These are phyloP conservation scores for Hyaloscypha variabilis DNA, from an alignment of 495 filamentous ascomycete genomes.

Conservation along the genomic window DNA sequence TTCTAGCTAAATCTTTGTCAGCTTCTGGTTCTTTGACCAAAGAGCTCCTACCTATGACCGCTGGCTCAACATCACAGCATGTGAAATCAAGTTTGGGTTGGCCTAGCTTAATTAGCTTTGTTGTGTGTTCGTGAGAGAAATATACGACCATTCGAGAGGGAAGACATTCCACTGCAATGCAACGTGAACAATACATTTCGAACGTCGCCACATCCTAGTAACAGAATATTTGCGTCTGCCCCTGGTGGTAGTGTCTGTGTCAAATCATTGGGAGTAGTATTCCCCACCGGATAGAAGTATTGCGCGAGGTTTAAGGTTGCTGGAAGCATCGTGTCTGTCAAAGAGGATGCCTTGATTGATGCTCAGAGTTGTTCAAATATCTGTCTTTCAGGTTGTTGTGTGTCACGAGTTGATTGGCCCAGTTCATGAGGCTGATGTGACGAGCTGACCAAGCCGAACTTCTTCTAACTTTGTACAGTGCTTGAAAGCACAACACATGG, in stretches of 20 bases:
- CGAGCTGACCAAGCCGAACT: too few relatives aligned
- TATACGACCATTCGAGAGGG: too few relatives aligned
- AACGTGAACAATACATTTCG: conserved; percentile 55
- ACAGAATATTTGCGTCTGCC: conserved; percentile 47
- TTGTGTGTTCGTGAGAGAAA: background rate
- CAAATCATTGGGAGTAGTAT: conserved; percentile 52
- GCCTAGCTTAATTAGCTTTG: background rate
- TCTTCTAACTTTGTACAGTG: too few relatives aligned
- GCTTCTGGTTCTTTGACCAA: conserved; percentile 15
- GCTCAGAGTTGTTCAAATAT: too few relatives aligned
- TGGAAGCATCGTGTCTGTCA: too few relatives aligned
- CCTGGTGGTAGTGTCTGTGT: conserved; percentile 50
- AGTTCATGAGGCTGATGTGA: too few relatives aligned
- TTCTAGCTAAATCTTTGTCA: conserved; percentile 27
- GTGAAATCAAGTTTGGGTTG: conserved; percentile 39
- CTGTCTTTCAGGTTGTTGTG: too few relatives aligned
- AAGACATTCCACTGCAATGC: conserved; percentile 9
- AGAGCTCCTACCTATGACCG: conserved; percentile 46
- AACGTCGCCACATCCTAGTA: conserved; percentile 55
- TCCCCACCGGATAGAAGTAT: conserved; percentile 51
- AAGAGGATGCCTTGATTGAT: too few relatives aligned
- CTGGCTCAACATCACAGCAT: conserved; percentile 51
- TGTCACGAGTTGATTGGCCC: too few relatives aligned
- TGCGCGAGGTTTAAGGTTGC: conserved; percentile 12
- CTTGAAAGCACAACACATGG: too few relatives aligned